phyloP scores from a whole-genome alignment of 768 basidiomycete species.

The Boletus sp. region DNA sequence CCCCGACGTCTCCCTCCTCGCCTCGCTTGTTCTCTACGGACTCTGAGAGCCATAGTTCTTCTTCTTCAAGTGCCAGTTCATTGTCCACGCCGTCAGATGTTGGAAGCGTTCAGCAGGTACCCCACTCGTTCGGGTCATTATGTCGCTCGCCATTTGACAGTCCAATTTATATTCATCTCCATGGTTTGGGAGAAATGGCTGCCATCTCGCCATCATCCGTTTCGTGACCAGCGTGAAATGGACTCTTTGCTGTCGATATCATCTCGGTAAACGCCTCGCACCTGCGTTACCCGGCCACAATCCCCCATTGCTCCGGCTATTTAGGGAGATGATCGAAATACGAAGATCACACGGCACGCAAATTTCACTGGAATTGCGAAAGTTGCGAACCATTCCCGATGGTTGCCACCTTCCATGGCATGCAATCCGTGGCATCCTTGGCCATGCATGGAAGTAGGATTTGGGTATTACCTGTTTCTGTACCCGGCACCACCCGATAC shows the following conservation, averaged over 20 bases:
- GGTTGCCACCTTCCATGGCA: no score
- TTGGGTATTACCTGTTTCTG: not conserved
- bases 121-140: not conserved
- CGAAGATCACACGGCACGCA: not conserved
- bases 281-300: not conserved
- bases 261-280: not conserved
- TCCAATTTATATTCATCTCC: not conserved
- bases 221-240: not conserved
- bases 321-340: not conserved
- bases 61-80: not conserved
- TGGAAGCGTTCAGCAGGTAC: not conserved
- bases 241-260: not conserved
- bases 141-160: not conserved
- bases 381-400: not conserved
- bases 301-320: no score
- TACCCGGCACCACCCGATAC: not conserved
- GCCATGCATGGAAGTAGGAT: not conserved
- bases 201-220: not conserved
- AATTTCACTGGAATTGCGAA: not conserved
- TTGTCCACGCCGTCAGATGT: conserved; percentile 1
- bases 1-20: conserved; percentile 4
- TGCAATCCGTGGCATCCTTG: no score
- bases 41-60: not conserved
- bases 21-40: conserved; percentile 4
- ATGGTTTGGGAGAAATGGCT: not conserved